These are phyloP conservation scores for Quercus agrifolia DNA, from an alignment of 306 rosid genomes.

Conservation along the genomic window DNA sequence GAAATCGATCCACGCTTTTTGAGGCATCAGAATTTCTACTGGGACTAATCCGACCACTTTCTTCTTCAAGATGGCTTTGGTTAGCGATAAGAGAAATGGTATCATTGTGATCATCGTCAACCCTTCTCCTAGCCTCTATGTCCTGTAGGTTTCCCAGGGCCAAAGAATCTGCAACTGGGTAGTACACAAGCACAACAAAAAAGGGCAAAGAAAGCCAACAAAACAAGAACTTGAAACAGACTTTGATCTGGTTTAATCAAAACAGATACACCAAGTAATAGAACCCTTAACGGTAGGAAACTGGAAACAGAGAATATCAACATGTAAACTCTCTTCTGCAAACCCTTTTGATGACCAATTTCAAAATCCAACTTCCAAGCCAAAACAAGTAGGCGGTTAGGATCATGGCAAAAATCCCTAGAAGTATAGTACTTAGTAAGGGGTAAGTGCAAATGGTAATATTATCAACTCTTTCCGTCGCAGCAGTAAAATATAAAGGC, in stretches of 20 bases:
- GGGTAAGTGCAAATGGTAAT: slow-evolving; percentile 90
- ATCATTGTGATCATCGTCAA: slow-evolving; percentile 59
- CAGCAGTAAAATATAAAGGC: slow-evolving; percentile 59
- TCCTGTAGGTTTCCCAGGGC: slow-evolving; percentile 81
- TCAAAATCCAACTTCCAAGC: slow-evolving; percentile 95
- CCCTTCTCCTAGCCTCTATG: slow-evolving; percentile 69
- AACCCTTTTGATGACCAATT: slow-evolving; percentile 90
- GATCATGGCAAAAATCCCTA: slow-evolving; percentile 71
- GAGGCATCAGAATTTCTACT: slow-evolving; percentile 70
- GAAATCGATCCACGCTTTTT: slow-evolving; percentile 83
- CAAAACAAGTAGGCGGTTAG: slow-evolving; percentile 87
- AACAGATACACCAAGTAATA: slow-evolving; percentile 92
- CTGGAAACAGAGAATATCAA: slow-evolving; percentile 79
- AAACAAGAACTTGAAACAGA: slow-evolving; percentile 78
- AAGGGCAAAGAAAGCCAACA: slow-evolving; percentile 90
- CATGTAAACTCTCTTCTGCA: slow-evolving; percentile 94
- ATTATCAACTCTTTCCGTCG: slow-evolving; percentile 31
- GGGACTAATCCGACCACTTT: slow-evolving; percentile 52
- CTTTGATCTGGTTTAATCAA: slow-evolving; percentile 63
- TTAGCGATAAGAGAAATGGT: slow-evolving; percentile 73
- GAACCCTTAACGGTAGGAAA: slow-evolving; percentile 89
- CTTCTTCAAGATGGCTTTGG: slow-evolving; percentile 64
- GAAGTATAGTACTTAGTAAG: slow-evolving; percentile 74
- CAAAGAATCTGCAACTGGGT: slow-evolving; percentile 87
- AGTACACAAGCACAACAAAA: slow-evolving; percentile 85